A percentile compares a stretch with the other conserved stretches of the same genome.
Evolutionary conservation across 352 stramenopile species (phyloP).

Genomic region (Phytophthora megakarya): DNA sequence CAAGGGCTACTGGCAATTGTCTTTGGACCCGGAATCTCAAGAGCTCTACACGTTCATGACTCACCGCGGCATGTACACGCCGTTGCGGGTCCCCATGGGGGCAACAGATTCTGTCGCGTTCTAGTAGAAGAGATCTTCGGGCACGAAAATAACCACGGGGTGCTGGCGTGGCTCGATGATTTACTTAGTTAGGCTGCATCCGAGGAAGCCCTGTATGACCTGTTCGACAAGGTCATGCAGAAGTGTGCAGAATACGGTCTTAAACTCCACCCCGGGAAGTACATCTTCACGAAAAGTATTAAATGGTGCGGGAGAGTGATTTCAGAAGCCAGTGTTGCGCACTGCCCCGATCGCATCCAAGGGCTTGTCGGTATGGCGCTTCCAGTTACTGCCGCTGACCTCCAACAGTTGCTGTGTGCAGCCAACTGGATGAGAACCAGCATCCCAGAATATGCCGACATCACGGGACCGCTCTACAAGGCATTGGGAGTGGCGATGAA

Average conservation of each 20-base stretch:
- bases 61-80: constrained; percentile 14
- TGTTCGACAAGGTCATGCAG: constrained; percentile 6
- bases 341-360: constrained; percentile 22
- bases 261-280: constrained; percentile 19
- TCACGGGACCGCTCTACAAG: constrained; percentile 21
- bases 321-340: constrained; percentile 5
- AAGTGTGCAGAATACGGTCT: constrained; percentile 10
- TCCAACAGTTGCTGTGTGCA: constrained; percentile 5
- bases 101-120: constrained; percentile 19
- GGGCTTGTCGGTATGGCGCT: constrained; percentile 7
- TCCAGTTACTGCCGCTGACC: not conserved
- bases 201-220: not conserved
- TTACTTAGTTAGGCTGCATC: not conserved
- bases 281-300: constrained; percentile 18
- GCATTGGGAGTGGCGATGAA: constrained; percentile 20
- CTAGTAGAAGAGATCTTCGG: constrained; percentile 12
- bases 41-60: constrained; percentile 14
- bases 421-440: constrained; percentile 6
- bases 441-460: constrained; percentile 23
- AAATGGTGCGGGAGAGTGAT: constrained; percentile 25
- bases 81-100: constrained; percentile 22
- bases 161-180: constrained; percentile 10
- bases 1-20: constrained; percentile 6
- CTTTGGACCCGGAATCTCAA: constrained; percentile 12
- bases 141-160: not conserved